Percentiles rank a stretch among this genome's conserved stretches.
These are phyloP conservation scores for Colletotrichum abscissum DNA, from an alignment of 2,329 filamentous ascomycete genomes.

Conservation along the genomic window DNA sequence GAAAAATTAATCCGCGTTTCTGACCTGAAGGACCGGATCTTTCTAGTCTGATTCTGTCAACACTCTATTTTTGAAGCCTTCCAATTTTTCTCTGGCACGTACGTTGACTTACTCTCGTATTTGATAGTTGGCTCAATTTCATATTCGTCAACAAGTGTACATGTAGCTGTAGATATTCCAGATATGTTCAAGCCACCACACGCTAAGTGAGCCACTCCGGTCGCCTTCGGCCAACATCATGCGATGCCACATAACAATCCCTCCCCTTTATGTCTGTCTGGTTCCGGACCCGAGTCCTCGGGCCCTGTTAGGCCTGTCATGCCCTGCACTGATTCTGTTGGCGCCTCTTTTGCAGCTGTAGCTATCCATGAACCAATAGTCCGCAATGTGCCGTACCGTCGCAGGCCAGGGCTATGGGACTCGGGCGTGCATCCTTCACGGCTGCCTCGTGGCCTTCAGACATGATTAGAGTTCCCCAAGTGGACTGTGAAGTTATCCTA, in stretches of 20 bases:
- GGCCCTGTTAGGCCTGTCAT: constrained; percentile 15
- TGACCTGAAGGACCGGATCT: constrained; percentile 18
- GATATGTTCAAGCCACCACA: not conserved
- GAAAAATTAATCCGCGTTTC: constrained; percentile 31
- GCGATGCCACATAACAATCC: constrained; percentile 21
- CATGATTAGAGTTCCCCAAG: not conserved
- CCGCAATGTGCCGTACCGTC: not conserved
- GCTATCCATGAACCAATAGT: not conserved
- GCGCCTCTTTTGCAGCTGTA: not conserved
- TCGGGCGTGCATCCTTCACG: not conserved
- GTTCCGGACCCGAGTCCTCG: constrained; percentile 24
- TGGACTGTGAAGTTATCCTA: not conserved
- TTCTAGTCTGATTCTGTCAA: constrained; percentile 11
- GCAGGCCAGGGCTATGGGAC: constrained; percentile 12
- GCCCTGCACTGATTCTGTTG: not conserved
- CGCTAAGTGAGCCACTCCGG: constrained; percentile 4
- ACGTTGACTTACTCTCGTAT: not conserved
- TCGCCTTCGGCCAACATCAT: constrained; percentile 22
- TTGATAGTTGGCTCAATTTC: not conserved
- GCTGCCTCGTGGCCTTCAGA: not conserved
- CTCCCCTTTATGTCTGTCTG: constrained; percentile 1
- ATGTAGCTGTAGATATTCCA: not conserved
- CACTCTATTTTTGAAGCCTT: not conserved
- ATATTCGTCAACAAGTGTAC: not conserved
- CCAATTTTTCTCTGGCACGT: not conserved